Base-by-base conservation (phyloP, 805 yeast genomes). In the Starmerella geochares region DNA sequence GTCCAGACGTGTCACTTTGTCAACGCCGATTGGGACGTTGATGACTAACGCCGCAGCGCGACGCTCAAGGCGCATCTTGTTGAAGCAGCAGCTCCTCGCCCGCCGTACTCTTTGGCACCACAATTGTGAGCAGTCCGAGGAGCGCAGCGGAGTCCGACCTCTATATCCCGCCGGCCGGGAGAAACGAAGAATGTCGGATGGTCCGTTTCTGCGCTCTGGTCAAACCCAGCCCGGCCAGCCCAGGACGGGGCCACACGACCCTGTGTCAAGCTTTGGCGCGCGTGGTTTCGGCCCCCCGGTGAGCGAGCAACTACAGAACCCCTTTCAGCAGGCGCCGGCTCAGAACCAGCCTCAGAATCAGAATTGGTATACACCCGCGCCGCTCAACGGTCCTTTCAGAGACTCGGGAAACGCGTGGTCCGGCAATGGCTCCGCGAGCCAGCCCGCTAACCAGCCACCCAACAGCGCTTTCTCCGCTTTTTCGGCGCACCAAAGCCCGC, bases 1-100 rank as follows among this genome's bases (percentile, higher is more conserved):
- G 24, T 17, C 45, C 33, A 17, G 35, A 27, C 45, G 45, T 43
- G 46, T 43, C 46, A 31, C 46, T 38, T 38, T 25, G 42, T 24
- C 29, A 16, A 6, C 6, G 16, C 27, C 28, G 38, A 19, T 19
- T 17, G 40, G 25, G 40, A 20, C 7, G 14, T 35, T 21, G 40
- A 20, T 37, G 40, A 37, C 40, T 21, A 19, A 37, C 23, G 23
- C 20, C 19, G 5, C 6, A n/a, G 21, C 16, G 37, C 10, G 17
- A n/a, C 21, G 10, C 20, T 10, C 37, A 7, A 33, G 10, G 19
- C 21, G 8, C 21, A n/a, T 7, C 16, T n/a, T n/a, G n/a, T n/a
- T n/a, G n/a, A n/a, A n/a, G n/a, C n/a, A n/a, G n/a, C n/a, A n/a
- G n/a, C n/a, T n/a, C n/a, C n/a, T n/a, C n/a, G n/a, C n/a, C n/a